A percentile compares a stretch with the other conserved stretches of the same genome.
phyloP scores from a whole-genome alignment of 371 early-diverging fungal genomes.

The Mucor piriformis region DNA sequence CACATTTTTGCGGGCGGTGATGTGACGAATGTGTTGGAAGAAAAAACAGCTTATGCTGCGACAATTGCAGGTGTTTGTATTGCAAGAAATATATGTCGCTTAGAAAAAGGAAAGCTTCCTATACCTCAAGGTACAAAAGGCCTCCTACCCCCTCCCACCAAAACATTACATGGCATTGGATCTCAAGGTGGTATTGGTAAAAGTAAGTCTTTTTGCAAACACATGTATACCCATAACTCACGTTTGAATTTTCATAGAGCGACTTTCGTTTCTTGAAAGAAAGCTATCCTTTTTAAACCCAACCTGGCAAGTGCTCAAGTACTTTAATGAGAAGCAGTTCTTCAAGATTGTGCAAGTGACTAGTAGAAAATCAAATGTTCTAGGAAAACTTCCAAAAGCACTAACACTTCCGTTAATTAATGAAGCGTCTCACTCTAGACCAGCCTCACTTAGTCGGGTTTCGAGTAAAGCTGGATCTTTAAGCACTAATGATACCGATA shows the following conservation, averaged over 20 bases:
- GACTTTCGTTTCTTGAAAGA: slow-evolving; percentile 25
- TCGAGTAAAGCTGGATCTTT: no score
- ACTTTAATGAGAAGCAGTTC: slow-evolving; percentile 41
- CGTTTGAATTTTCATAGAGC: slow-evolving; percentile 16
- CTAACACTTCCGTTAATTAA: neutral
- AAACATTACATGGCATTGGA: slow-evolving; percentile 45
- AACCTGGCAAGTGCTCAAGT: slow-evolving; percentile 39
- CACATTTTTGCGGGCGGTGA: slow-evolving; percentile 75
- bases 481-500: no score
- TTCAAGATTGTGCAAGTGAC: slow-evolving; percentile 35
- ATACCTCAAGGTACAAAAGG: slow-evolving; percentile 48
- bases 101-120: slow-evolving; percentile 49
- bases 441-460: no score
- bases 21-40: slow-evolving; percentile 61
- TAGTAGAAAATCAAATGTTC: slow-evolving; percentile 10
- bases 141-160: slow-evolving; percentile 34
- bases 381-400: slow-evolving; percentile 24
- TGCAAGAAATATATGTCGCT: slow-evolving; percentile 51
- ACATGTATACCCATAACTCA: neutral
- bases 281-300: slow-evolving; percentile 36
- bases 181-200: slow-evolving; percentile 50
- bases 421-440: no score
- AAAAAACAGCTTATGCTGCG: slow-evolving; percentile 66
- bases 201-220: slow-evolving; percentile 27
- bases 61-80: slow-evolving; percentile 56